A percentile compares a stretch with the other conserved stretches of the same genome.
phyloP scores from a whole-genome alignment of 148 eudicot genomes.

The Fagopyrum esculentum region DNA sequence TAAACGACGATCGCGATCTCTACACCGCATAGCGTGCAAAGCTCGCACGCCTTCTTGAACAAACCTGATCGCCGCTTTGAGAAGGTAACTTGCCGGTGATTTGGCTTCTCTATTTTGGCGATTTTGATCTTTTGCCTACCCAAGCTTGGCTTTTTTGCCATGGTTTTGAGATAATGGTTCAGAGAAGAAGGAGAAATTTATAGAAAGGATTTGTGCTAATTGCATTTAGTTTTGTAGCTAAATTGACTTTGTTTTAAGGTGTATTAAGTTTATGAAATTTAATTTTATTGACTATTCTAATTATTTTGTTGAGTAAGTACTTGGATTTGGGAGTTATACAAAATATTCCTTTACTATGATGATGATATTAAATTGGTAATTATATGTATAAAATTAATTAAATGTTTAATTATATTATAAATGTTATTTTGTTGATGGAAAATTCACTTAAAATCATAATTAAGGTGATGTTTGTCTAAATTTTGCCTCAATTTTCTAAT shows the following conservation, averaged over 20 bases:
- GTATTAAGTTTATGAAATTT: neutral
- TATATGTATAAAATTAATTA: too few relatives aligned
- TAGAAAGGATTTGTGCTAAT: neutral
- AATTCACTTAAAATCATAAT: too few relatives aligned
- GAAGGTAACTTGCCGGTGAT: constrained; percentile 4
- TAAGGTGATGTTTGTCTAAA: too few relatives aligned
- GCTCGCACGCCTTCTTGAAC: constrained; percentile 8
- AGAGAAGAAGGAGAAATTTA: neutral
- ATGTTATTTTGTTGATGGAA: too few relatives aligned
- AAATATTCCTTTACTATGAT: neutral
- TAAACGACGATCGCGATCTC: constrained; percentile 8
- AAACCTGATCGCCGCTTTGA: constrained; percentile 9
- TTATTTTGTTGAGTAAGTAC: neutral
- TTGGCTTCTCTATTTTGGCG: neutral
- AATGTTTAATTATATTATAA: too few relatives aligned
- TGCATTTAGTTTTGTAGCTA: neutral
- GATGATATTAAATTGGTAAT: neutral
- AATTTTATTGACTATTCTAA: neutral
- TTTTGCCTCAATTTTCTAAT: too few relatives aligned
- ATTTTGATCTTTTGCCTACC: constrained; percentile 5
- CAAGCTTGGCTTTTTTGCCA: neutral
- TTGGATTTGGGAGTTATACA: constrained; percentile 5
- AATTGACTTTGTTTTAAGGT: neutral
- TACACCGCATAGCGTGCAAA: constrained; percentile 7
- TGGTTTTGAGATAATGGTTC: neutral